Percentiles rank a stretch among this genome's conserved stretches.
Conservation (phyloP, 2,329 filamentous ascomycete genomes). For the Atkinsonella hypoxylon region DNA sequence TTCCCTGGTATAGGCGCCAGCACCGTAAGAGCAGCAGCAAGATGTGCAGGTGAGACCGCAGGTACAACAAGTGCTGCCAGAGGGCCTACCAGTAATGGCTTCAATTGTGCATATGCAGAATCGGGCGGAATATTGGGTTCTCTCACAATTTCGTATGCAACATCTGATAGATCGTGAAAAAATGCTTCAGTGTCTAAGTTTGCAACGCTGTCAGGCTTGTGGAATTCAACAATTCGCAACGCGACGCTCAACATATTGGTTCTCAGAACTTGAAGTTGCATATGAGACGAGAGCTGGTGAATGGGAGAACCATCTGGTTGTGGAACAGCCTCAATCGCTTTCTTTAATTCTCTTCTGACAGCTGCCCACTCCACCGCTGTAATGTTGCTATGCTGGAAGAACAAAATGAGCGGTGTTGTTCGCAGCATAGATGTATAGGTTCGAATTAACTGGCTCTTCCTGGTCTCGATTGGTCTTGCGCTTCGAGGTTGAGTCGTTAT, state of each 20-base stretch:
- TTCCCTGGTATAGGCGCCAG: constrained; percentile 58
- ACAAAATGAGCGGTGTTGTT: constrained; percentile 70
- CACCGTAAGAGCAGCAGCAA: constrained; percentile 69
- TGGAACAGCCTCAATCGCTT: constrained; percentile 31
- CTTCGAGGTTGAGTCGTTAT: constrained; percentile 64
- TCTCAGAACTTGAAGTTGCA: constrained; percentile 75
- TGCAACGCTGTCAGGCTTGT: constrained; percentile 32
- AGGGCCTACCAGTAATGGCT: constrained; percentile 70
- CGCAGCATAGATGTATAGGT: constrained; percentile 82
- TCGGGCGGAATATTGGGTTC: constrained; percentile 21
- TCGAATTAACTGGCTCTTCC: constrained; percentile 79
- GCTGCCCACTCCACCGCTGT: constrained; percentile 51
- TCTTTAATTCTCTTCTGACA: constrained; percentile 30
- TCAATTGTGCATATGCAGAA: constrained; percentile 46
- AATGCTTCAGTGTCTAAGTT: constrained; percentile 20
- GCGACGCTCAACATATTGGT: constrained; percentile 83
- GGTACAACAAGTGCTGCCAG: constrained; percentile 73
- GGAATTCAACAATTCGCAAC: constrained; percentile 78
- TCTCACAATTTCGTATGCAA: constrained; percentile 38
- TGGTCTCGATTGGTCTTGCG: constrained; percentile 71
- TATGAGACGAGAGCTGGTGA: constrained; percentile 40
- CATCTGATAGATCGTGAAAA: constrained; percentile 40
- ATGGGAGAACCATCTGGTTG: constrained; percentile 18
- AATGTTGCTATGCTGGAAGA: constrained; percentile 65
- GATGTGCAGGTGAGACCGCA: constrained; percentile 67